Evolutionary conservation across 2,329 filamentous ascomycete species (phyloP).

Genomic region (Diaporthe batatas): DNA sequence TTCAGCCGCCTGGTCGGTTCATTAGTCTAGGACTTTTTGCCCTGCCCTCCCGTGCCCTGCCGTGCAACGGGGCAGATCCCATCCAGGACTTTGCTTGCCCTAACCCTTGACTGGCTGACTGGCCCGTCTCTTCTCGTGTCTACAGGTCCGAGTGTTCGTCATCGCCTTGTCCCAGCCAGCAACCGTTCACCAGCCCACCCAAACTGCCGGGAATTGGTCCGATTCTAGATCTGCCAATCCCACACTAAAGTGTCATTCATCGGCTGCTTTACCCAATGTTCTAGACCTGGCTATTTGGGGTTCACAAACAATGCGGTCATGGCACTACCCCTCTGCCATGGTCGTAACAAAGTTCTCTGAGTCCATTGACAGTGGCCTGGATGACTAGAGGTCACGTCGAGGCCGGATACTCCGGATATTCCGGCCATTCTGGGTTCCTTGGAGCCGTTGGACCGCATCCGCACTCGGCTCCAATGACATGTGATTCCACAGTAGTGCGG

Average conservation of each 20-base stretch:
- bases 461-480: not conserved
- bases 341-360: not conserved
- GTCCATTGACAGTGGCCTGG: not conserved
- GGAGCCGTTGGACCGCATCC: conserved; percentile 1
- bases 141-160: not conserved
- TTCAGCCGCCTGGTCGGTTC: not conserved
- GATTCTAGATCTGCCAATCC: not conserved
- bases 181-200: not conserved
- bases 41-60: not conserved
- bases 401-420: conserved; percentile 17
- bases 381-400: not conserved
- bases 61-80: conserved; percentile 2
- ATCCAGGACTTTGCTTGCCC: conserved; percentile 23
- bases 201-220: conserved; percentile 12
- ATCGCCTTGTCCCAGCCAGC: not conserved
- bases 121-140: not conserved
- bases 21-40: conserved; percentile 31
- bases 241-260: not conserved
- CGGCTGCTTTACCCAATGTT: not conserved
- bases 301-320: not conserved
- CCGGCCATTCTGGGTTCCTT: not conserved
- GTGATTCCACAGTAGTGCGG: not conserved
- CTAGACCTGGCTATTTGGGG: not conserved
- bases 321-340: not conserved
- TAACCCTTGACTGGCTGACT: not conserved